Base-by-base conservation (phyloP, 768 basidiomycete genomes). In the Russula earlei region DNA sequence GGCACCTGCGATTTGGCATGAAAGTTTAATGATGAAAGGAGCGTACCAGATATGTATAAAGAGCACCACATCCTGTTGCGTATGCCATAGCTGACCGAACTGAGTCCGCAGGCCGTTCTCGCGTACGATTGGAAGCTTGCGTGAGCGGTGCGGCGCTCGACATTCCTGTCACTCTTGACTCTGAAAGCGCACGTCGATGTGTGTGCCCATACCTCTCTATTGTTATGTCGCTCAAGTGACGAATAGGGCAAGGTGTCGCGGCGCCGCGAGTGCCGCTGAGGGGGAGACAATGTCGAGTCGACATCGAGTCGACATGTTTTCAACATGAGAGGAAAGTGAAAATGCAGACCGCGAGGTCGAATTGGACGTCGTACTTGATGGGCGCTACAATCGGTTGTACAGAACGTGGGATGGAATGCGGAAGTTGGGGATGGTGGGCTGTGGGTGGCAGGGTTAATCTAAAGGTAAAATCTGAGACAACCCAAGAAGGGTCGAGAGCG, bases 41-140 rank as follows among this genome's bases (percentile, higher is more conserved):
- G 5, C 67, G 55, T 49, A 79, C 87, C 84, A 88, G 70, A 92
- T 91, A 68, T 91, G 88, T 40, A 96, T 84, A 72, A 95, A 95
- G 40, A 92, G 70, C 50, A 91, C 82, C 59, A 92, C 77, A 0
- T 84, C 85, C 66, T 73, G 77, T 59, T 74, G 72, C 11, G 73
- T 67, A 44, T 64, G 74, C 64, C 85, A 83, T 38, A 95, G 68
- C 22, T 83, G 77, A 0, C 86, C 84, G 58, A 94, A 91, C 34
- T 70, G 73, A 52, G 86, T 72, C 10, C 79, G 75, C 9, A 80
- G 63, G 3, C 91, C 91, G 14, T 79, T 79, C 58, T 85, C 81
- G 38, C 81, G 78, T 41, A 86, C 74, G 55, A 95, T 79, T 19
- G 77, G 71, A 27, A 3, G 85, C 91, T 20, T 75, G 75, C 4